Evolutionary conservation across 1,284 basidiomycete species (phyloP), one percentile per base, ranked within the genome.

Genomic region (Ceratobasidium papillatum): DNA sequence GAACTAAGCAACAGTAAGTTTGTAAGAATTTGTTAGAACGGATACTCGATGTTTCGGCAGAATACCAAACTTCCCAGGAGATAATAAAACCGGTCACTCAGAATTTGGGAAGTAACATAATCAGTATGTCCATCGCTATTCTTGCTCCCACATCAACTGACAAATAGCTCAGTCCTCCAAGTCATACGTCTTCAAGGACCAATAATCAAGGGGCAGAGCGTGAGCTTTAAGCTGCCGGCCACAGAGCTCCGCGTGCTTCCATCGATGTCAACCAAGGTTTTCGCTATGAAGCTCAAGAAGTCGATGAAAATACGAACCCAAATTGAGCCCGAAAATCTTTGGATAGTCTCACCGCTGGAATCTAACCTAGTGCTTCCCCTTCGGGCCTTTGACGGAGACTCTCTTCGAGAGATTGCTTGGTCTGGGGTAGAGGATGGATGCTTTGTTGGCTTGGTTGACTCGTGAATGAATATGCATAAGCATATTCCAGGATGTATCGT

Each of bases 371-470:
- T 59, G 9, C 22, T 41, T 41, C 27, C 58, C 12, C 71, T 73
- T 62, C 71, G 59, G 36, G 19, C 22, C 22, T 73, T 73, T 30
- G 71, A 73, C 17, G 36, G 45, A 1, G 71, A 73, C 43, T 41
- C 49, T 25, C 47, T 73, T 12, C 86, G 86, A 68, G 86, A 89
- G 75, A 80, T 93, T 62, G 86, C 85, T 69, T 93, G 92, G 91
- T 87, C 90, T 79, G 92, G 92, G 1, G 79, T 94, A 47, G 90
- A 92, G 76, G 84, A 87, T n/a, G 86, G 84, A 2, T 49, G 58
- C 19, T 51, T 61, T 34, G 61, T 73, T 27, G 71, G 71, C 8
- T 47, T 63, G 58, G 14, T 54, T n/a, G 49, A 68, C n/a, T 36
- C 36, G 9, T 68, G 51, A 64, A 64, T 64, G 32, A 17, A 45